Percentiles rank a stretch among this genome's conserved stretches.
Conservation (phyloP, 164 flowering plant species). For the Vitis cinerea region DNA sequence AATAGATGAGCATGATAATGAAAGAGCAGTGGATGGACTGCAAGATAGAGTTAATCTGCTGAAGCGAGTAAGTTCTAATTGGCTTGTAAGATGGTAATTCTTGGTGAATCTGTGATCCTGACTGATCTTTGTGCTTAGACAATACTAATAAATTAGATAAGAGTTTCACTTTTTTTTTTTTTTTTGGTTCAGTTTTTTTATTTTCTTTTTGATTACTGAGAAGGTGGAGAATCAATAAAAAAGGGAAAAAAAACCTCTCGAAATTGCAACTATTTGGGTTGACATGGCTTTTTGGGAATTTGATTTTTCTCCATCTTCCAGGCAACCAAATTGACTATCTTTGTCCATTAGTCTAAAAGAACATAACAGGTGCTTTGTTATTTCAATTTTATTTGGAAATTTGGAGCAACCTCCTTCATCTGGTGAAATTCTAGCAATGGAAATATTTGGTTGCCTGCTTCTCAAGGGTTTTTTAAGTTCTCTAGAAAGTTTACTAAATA, state of each 20-base stretch:
- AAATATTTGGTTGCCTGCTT: too few relatives aligned
- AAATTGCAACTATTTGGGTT: neutral
- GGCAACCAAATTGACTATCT: neutral
- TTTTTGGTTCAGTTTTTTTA: neutral
- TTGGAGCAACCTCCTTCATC: too few relatives aligned
- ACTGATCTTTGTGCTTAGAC: neutral
- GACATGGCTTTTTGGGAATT: neutral
- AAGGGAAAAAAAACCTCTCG: neutral
- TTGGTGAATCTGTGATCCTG: neutral
- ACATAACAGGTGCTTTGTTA: neutral
- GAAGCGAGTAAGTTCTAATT: constrained; percentile 59
- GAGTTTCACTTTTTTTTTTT: neutral
- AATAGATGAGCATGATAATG: constrained; percentile 72
- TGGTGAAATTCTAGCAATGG: too few relatives aligned
- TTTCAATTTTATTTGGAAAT: neutral
- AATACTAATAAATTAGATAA: neutral
- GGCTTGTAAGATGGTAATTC: neutral
- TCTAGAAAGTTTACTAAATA: too few relatives aligned
- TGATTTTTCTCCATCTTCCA: neutral
- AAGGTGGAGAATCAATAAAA: neutral
- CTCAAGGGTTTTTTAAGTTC: too few relatives aligned
- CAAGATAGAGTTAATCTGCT: constrained; percentile 75
- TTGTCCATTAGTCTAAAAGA: neutral
- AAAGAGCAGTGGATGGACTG: constrained; percentile 60
- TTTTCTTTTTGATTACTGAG: neutral